A percentile compares a stretch with the other conserved stretches of the same genome.
These are phyloP conservation scores for Backusella psychrophila DNA, from an alignment of 192 early-diverging fungal species.

Conservation along the genomic window DNA sequence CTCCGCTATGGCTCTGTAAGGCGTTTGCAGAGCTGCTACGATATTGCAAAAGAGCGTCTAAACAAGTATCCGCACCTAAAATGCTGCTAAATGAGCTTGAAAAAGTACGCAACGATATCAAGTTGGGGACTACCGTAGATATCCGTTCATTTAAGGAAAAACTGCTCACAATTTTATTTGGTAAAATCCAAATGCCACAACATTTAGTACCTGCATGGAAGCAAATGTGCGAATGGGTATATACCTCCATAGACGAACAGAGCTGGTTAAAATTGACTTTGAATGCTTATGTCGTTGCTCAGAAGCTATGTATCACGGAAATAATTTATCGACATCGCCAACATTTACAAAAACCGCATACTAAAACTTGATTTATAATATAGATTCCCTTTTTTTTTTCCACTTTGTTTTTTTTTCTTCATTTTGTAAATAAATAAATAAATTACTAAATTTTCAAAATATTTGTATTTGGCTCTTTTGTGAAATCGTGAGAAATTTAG, in stretches of 20 bases:
- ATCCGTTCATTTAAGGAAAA: background rate
- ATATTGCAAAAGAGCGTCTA: background rate
- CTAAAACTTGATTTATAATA: background rate
- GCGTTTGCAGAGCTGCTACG: background rate
- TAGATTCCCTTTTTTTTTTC: background rate
- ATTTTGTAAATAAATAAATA: background rate
- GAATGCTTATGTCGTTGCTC: background rate
- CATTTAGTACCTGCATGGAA: constrained; percentile 7
- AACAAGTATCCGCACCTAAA: background rate
- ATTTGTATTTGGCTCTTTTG: background rate
- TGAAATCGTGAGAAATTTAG: background rate
- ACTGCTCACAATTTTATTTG: constrained; percentile 7
- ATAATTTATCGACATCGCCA: background rate
- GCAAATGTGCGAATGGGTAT: constrained; percentile 7
- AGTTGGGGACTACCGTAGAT: background rate
- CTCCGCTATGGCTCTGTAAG: background rate
- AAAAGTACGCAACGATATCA: background rate
- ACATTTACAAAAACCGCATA: background rate
- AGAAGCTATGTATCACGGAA: constrained; percentile 1
- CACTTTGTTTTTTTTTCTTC: background rate
- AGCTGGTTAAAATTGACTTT: background rate
- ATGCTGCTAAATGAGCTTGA: background rate
- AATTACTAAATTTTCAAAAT: background rate
- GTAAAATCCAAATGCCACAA: constrained; percentile 3
- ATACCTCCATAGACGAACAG: background rate